Conservation (phyloP, 2,329 filamentous ascomycete species). For the Xylariaceae sp. region DNA sequence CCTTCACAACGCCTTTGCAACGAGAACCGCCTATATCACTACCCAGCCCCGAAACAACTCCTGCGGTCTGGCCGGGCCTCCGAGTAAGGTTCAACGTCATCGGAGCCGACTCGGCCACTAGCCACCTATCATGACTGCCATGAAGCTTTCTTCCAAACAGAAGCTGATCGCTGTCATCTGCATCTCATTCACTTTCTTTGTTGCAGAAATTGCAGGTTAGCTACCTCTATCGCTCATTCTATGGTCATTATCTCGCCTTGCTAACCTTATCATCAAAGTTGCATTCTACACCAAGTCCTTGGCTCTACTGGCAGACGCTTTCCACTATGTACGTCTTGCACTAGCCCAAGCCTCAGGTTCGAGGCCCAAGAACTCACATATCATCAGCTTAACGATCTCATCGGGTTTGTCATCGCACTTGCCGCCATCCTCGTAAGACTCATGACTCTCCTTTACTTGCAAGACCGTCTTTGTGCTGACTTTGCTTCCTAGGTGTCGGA, state of each 20-base stretch:
- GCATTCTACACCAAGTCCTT: slow-evolving; percentile 59
- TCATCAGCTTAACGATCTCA: slow-evolving; percentile 58
- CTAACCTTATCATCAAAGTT: slow-evolving; percentile 18
- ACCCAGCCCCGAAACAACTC: no score
- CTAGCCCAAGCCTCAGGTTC: not conserved
- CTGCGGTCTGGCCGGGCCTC: not conserved
- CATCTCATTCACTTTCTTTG: slow-evolving; percentile 49
- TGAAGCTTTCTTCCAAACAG: slow-evolving; percentile 39
- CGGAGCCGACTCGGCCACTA: slow-evolving; percentile 5
- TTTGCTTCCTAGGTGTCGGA: slow-evolving; percentile 49
- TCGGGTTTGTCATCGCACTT: slow-evolving; percentile 65
- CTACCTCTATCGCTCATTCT: not conserved
- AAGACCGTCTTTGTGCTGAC: slow-evolving; percentile 7
- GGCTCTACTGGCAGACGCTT: slow-evolving; percentile 71
- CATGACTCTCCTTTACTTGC: not conserved
- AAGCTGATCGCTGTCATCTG: slow-evolving; percentile 45
- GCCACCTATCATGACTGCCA: slow-evolving; percentile 29
- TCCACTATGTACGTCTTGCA: slow-evolving; percentile 62
- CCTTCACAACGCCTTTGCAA: no score
- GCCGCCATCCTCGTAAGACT: slow-evolving; percentile 55
- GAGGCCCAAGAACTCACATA: slow-evolving; percentile 7
- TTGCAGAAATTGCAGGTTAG: slow-evolving; percentile 48
- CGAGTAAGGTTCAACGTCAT: slow-evolving; percentile 1
- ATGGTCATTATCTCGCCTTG: not conserved
- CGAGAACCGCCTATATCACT: no score